phyloP scores from a whole-genome alignment of 1,284 basidiomycete species.

The Melampsora americana region DNA sequence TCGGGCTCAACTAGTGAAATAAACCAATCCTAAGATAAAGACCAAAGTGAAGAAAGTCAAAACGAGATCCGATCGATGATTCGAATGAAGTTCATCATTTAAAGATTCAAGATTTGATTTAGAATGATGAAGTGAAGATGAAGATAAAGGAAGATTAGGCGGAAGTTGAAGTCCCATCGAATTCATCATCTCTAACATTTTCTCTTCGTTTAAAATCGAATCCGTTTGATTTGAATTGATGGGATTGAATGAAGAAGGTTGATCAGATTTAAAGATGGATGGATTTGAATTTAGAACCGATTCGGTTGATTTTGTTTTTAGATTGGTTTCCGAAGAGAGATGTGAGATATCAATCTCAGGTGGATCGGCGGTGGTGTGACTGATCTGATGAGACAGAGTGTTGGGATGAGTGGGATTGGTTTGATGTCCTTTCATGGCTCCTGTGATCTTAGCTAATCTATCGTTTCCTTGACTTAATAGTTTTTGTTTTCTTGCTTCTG shows the following conservation, averaged over 20 bases:
- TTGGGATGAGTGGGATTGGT: neutral
- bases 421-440: slow-evolving; percentile 41
- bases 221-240: neutral
- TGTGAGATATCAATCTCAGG: slow-evolving; percentile 41
- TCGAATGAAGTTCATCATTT: too few relatives aligned
- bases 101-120: too few relatives aligned
- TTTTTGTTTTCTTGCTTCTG: slow-evolving; percentile 43
- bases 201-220: neutral
- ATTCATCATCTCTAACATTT: slow-evolving; percentile 42
- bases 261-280: neutral
- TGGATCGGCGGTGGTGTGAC: slow-evolving; percentile 8
- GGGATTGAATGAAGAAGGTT: neutral
- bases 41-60: slow-evolving; percentile 27
- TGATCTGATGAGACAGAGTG: neutral
- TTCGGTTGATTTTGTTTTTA: neutral
- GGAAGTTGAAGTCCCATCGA: slow-evolving; percentile 42
- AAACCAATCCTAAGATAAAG: slow-evolving; percentile 16
- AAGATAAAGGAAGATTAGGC: neutral
- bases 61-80: slow-evolving; percentile 21
- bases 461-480: slow-evolving; percentile 41
- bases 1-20: neutral
- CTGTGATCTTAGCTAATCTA: slow-evolving; percentile 43
- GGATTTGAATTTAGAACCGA: neutral
- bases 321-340: slow-evolving; percentile 8
- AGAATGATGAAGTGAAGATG: too few relatives aligned